Percentiles rank a stretch among this genome's conserved stretches.
These are phyloP conservation scores for Boletus reticulatus DNA, from an alignment of 768 basidiomycete genomes.

Conservation along the genomic window DNA sequence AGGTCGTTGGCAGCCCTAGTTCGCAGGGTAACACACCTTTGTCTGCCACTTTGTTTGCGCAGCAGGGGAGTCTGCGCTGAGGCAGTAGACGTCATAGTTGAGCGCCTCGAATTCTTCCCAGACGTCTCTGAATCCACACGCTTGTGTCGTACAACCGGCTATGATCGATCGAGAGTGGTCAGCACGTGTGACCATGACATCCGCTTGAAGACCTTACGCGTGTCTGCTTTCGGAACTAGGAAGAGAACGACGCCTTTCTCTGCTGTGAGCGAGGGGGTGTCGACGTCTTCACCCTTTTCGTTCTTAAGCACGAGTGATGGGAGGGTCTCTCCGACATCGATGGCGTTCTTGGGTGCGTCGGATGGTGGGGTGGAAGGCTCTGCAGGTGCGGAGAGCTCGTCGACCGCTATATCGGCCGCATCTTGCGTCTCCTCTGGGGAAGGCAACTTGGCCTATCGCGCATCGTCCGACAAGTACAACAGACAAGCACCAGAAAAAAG, in stretches of 20 bases:
- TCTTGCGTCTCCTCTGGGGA: conserved; percentile 5
- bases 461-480: not conserved
- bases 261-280: conserved; percentile 57
- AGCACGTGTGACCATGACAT: not conserved
- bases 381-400: not conserved
- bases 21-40: conserved; percentile 50
- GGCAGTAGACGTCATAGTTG: conserved; percentile 73
- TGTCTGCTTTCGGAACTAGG: conserved; percentile 83
- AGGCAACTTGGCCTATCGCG: conserved; percentile 18
- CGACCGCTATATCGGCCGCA: not conserved
- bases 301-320: conserved; percentile 78
- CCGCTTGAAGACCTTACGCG: conserved; percentile 46
- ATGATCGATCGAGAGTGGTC: not conserved
- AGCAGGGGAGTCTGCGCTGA: conserved; percentile 73
- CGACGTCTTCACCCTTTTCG: conserved; percentile 78
- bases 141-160: conserved; percentile 93
- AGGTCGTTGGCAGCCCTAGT: too few relatives aligned
- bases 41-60: conserved; percentile 85
- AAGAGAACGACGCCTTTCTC: conserved; percentile 82
- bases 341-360: conserved; percentile 14
- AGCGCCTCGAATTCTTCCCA: conserved; percentile 71
- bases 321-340: conserved; percentile 74
- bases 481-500: not conserved
- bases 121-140: conserved; percentile 86
- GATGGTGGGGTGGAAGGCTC: conserved; percentile 3